Conservation (phyloP, 2,329 filamentous ascomycete species). For the Colletotrichum sidae region DNA sequence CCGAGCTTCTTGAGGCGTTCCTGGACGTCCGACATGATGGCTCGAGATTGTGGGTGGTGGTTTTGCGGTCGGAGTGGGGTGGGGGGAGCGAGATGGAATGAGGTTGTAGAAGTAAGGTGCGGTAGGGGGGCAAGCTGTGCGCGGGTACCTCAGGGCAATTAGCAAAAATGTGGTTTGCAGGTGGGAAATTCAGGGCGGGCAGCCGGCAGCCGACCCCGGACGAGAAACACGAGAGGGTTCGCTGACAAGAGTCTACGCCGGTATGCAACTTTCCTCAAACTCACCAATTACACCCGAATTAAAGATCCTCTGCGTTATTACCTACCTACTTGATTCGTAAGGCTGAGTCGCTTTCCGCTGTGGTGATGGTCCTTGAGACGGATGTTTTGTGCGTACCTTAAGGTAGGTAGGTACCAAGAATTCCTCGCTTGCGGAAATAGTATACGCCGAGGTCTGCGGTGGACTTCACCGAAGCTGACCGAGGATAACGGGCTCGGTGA, state of each 20-base stretch:
- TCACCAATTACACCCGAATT: background rate
- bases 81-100: conserved; percentile 44
- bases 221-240: background rate
- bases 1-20: conserved; percentile 71
- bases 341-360: conserved; percentile 32
- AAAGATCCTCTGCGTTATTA: conserved; percentile 29
- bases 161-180: conserved; percentile 36
- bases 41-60: conserved; percentile 35
- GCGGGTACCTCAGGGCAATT: conserved; percentile 36
- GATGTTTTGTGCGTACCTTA: conserved; percentile 37
- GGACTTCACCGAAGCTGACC: conserved; percentile 10
- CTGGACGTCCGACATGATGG: conserved; percentile 67
- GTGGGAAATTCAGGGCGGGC: conserved; percentile 30
- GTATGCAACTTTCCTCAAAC: background rate
- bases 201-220: conserved; percentile 10
- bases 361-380: conserved; percentile 33
- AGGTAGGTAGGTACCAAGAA: conserved; percentile 26
- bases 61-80: conserved; percentile 40
- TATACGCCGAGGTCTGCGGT: conserved; percentile 33
- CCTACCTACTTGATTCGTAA: conserved; percentile 30
- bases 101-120: conserved; percentile 45
- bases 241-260: background rate
- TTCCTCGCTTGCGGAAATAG: conserved; percentile 39
- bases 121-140: conserved; percentile 32
- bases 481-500: background rate